Base-by-base conservation (phyloP, 1,284 basidiomycete genomes). In the Erythrobasidium hasegawianum region DNA sequence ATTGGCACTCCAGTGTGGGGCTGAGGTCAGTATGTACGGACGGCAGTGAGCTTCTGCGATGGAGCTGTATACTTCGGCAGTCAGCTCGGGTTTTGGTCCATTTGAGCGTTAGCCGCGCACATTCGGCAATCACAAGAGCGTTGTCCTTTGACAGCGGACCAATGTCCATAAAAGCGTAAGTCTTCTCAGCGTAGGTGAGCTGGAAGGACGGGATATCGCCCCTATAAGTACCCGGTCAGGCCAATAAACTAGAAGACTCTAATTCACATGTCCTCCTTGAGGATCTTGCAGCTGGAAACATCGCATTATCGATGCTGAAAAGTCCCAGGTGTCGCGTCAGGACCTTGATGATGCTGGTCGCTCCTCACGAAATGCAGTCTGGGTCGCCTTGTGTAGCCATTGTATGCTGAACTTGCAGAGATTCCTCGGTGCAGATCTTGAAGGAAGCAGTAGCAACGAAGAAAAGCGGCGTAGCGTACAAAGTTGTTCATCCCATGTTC, bases 61-160 rank as follows among this genome's bases (percentile, higher is more conserved):
- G 54, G 60, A 22, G 54, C 60, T 65, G n/a, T n/a, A n/a, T n/a
- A n/a, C n/a, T n/a, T n/a, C n/a, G n/a, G n/a, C n/a, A n/a, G n/a
- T n/a, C n/a, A n/a, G n/a, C n/a, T n/a, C n/a, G n/a, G n/a, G n/a
- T n/a, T n/a, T n/a, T n/a, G n/a, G n/a, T n/a, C n/a, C n/a, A n/a
- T n/a, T n/a, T n/a, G n/a, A n/a, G n/a, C n/a, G n/a, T n/a, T n/a
- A n/a, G 1, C 38, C 38, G 24, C 71, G 67, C 20, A 74, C 75
- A 70, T 62, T 80, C 80, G 24, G 79, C 79, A 50, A 80, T 80
- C 9, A 80, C 76, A 5, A 80, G 73, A 40, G 76, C 74, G 72
- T 80, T 79, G 0, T 78, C 77, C 29, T 75, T 74, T 5, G 76
- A 69, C 60, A 78, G 68, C 0, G 79, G 79, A 14, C 78, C 78